Base-by-base conservation (phyloP, 2,329 filamentous ascomycete genomes). In the Annulohypoxylon truncatum region DNA sequence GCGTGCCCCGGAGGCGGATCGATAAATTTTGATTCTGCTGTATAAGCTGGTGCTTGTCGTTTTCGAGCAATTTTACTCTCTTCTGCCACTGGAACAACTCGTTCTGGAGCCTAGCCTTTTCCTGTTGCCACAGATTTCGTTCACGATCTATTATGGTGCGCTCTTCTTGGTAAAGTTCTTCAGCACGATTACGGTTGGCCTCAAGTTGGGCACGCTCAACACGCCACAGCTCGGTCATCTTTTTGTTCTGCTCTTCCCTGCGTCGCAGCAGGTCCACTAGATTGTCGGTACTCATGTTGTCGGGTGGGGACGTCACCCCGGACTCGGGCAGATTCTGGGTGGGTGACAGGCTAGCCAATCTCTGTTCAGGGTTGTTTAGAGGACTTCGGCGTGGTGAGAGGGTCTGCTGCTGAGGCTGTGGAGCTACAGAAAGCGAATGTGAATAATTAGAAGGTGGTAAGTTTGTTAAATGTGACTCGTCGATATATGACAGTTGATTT, bases 161-260 rank as follows among this genome's bases (percentile, higher is more conserved):
- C 71, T 87, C 84, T 69, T 86, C 83, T 66, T 82, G 82, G 71
- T 86, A 86, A n/a, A 87, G 82, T 72, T 85, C 82, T 69, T 87
- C 85, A 3, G 82, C 84, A 12, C 84, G 82, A 47, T 81, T 81
- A 9, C 85, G 82, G 66, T 83, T 85, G 5, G 83, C 84, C 71
- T 87, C 84, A 60, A 87, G 78, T 60, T 86, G 81, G 52, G 81
- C 82, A 31, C 85, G 82, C 72, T 87, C 85, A 8, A 82, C 82
- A 70, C 84, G 83, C 84, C 84, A 86, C 18, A 81, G 83, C 62
- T 85, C 83, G 22, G 81, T 77, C 55, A 77, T 55, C 50, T 66
- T 71, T 38, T 74, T 68, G 55, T 67, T 74, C 56, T 77, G 72
- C 15, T 74, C 71, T 26, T 75, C 73, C 60, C 68, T 72, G 3